These are phyloP conservation scores for Aschersonia sp. DNA, from an alignment of 2,329 filamentous ascomycete genomes.

Conservation along the genomic window DNA sequence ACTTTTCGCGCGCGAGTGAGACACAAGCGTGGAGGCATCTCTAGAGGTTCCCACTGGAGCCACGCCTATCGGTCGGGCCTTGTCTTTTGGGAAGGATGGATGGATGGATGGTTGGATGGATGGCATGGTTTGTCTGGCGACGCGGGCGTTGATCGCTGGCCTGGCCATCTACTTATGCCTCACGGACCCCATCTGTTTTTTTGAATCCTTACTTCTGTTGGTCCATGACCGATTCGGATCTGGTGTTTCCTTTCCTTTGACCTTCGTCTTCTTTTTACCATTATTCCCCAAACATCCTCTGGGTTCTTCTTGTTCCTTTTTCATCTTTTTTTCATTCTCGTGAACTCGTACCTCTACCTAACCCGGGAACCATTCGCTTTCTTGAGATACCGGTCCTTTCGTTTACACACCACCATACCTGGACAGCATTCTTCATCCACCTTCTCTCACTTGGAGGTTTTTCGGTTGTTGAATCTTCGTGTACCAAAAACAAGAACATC, in stretches of 20 bases:
- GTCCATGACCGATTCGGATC: conserved; percentile 34
- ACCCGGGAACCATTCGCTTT: conserved; percentile 22
- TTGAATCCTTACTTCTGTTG: conserved; percentile 19
- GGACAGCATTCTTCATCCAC: background rate
- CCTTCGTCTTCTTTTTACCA: background rate
- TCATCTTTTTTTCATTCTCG: conserved; percentile 19
- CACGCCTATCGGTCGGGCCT: conserved; percentile 6
- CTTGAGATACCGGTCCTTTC: conserved; percentile 26
- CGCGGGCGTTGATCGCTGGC: conserved; percentile 23
- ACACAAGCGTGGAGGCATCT: conserved; percentile 24
- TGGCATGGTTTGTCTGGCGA: conserved; percentile 5
- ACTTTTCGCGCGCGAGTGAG: conserved; percentile 27
- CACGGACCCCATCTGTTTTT: conserved; percentile 23
- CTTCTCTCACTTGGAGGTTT: no score
- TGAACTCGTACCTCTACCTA: conserved; percentile 17
- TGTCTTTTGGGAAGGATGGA: conserved; percentile 2
- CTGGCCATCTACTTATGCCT: conserved; percentile 32
- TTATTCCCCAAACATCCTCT: conserved; percentile 17
- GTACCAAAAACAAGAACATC: conserved; percentile 12
- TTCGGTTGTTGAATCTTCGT: conserved; percentile 1
- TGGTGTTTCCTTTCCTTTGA: conserved; percentile 19
- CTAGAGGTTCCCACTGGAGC: conserved; percentile 7
- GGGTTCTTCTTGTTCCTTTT: conserved; percentile 23
- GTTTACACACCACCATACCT: conserved; percentile 16
- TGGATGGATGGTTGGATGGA: background rate